phyloP scores from a whole-genome alignment of 2,329 filamentous ascomycete species.

The Diaporthe helianthi region DNA sequence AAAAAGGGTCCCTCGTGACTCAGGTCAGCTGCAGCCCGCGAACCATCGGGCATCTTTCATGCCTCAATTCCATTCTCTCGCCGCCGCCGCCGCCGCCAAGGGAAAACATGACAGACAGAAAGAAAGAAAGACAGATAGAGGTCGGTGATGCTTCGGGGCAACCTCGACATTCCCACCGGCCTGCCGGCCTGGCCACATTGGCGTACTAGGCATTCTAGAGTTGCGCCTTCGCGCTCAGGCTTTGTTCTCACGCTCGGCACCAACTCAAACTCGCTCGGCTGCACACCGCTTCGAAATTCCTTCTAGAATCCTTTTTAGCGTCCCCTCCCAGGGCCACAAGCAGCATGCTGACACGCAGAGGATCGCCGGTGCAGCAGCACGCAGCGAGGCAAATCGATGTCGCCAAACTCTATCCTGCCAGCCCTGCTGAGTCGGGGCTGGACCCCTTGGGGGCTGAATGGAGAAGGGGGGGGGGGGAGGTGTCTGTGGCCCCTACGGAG shows the following conservation, averaged over 20 bases:
- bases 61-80: not conserved
- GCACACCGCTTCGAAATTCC: conserved; percentile 23
- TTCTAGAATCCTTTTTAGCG: conserved; percentile 25
- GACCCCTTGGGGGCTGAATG: conserved; percentile 19
- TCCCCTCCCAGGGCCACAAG: not conserved
- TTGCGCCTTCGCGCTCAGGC: not conserved
- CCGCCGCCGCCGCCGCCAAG: conserved; percentile 3
- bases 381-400: conserved; percentile 10
- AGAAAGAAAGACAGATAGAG: not conserved
- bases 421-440: conserved; percentile 15
- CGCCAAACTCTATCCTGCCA: conserved; percentile 21
- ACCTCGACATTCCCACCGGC: not conserved
- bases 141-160: not conserved
- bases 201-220: too few species aligned
- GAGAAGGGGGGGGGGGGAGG: not conserved
- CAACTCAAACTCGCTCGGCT: too few species aligned
- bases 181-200: not conserved
- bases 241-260: conserved; percentile 14
- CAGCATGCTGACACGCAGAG: conserved; percentile 12
- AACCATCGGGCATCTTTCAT: not conserved
- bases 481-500: not conserved
- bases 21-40: conserved; percentile 16
- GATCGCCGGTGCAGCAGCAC: conserved; percentile 12
- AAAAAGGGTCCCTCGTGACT: not conserved
- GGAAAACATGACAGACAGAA: not conserved